These are phyloP conservation scores for Eucalyptus shirleyi DNA, from an alignment of 345 rosid genomes.

Conservation along the genomic window DNA sequence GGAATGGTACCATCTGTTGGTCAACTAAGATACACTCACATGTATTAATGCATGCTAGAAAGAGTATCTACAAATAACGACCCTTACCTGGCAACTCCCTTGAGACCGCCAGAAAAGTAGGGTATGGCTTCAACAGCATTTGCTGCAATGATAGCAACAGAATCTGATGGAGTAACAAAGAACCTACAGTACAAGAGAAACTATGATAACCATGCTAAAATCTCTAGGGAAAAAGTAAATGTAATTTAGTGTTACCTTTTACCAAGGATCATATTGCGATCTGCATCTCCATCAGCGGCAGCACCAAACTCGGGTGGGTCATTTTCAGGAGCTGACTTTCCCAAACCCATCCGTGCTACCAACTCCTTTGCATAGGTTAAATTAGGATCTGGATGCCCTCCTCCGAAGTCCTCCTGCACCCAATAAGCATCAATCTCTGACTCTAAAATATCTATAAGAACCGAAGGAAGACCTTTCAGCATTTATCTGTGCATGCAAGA, in stretches of 20 bases:
- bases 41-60: background rate
- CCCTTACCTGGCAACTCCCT: slow-evolving; percentile 89
- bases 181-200: slow-evolving; percentile 30
- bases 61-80: background rate
- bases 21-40: background rate
- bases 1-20: background rate
- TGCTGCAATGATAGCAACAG: slow-evolving; percentile 97
- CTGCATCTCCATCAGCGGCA: slow-evolving; percentile 99
- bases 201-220: background rate
- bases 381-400: slow-evolving; percentile 99
- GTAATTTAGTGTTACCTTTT: slow-evolving; percentile 45
- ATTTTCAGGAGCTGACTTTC: slow-evolving; percentile 49
- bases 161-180: slow-evolving; percentile 98
- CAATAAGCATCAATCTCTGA: background rate
- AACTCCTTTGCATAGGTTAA: slow-evolving; percentile 95
- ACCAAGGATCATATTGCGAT: slow-evolving; percentile 97
- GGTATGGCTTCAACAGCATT: slow-evolving; percentile 90
- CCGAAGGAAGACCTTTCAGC: background rate
- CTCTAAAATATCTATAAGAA: background rate
- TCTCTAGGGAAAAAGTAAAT: background rate
- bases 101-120: slow-evolving; percentile 83
- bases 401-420: slow-evolving; percentile 94
- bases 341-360: slow-evolving; percentile 91
- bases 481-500: slow-evolving; percentile 1
- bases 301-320: slow-evolving; percentile 99